phyloP scores from a whole-genome alignment of 371 early-diverging fungal species.

The Blakeslea trispora region DNA sequence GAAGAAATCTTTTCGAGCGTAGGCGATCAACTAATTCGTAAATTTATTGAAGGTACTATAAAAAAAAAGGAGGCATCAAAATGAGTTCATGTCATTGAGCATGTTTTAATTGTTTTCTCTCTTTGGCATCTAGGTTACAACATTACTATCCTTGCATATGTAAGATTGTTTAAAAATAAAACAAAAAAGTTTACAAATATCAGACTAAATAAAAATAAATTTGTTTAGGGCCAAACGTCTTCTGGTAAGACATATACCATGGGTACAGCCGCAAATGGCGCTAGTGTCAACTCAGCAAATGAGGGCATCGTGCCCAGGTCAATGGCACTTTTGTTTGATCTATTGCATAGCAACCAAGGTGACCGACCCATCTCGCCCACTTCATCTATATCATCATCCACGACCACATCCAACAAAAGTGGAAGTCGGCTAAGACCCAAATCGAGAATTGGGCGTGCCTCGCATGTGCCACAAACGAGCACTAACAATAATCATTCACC shows the following conservation, averaged over 20 bases:
- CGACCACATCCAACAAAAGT: slow-evolving; percentile 19
- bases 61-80: background rate
- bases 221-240: slow-evolving; percentile 72
- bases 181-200: too few species aligned
- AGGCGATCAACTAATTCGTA: slow-evolving; percentile 29
- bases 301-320: slow-evolving; percentile 89
- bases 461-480: slow-evolving; percentile 9
- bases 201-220: background rate
- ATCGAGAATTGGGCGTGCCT: slow-evolving; percentile 15
- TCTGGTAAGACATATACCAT: slow-evolving; percentile 98
- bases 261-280: slow-evolving; percentile 80
- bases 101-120: background rate
- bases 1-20: slow-evolving; percentile 28
- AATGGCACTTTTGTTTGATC: slow-evolving; percentile 70
- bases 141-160: slow-evolving; percentile 94
- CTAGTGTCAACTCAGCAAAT: slow-evolving; percentile 48
- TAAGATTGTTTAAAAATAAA: slow-evolving; percentile 21
- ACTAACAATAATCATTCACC: slow-evolving; percentile 3
- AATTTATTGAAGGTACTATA: slow-evolving; percentile 26
- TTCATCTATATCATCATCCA: slow-evolving; percentile 26
- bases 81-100: background rate
- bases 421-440: slow-evolving; percentile 19
- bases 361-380: slow-evolving; percentile 24
- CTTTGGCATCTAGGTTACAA: slow-evolving; percentile 67
- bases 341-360: slow-evolving; percentile 10